phyloP scores from a whole-genome alignment of 345 rosid genomes.

The Rhizophora apiculata region DNA sequence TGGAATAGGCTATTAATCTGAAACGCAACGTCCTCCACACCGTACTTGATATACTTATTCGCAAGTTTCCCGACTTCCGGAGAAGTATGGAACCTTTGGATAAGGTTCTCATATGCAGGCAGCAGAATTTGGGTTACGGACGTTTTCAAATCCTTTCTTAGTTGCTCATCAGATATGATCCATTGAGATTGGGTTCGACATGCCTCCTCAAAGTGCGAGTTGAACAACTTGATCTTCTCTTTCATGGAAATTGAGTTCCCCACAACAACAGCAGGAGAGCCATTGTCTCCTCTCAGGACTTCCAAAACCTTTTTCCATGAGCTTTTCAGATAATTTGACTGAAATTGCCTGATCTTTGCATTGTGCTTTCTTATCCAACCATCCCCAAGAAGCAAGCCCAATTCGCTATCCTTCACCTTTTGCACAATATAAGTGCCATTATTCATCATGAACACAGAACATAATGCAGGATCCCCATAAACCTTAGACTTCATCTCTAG shows the following conservation, averaged over 20 bases:
- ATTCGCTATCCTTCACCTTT: conserved; percentile 71
- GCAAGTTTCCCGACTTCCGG: conserved; percentile 58
- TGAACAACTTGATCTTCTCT: conserved; percentile 62
- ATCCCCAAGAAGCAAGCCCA: conserved; percentile 70
- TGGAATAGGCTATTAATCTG: conserved; percentile 55
- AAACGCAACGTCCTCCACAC: conserved; percentile 51
- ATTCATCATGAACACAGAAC: conserved; percentile 75
- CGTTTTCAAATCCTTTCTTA: conserved; percentile 52
- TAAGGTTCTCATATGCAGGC: conserved; percentile 60
- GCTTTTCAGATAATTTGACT: conserved; percentile 52
- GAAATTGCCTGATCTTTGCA: conserved; percentile 64
- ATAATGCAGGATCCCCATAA: conserved; percentile 61
- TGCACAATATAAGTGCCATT: conserved; percentile 80
- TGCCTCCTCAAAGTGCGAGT: conserved; percentile 44
- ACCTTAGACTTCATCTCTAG: conserved; percentile 78
- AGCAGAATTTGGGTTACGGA: conserved; percentile 43
- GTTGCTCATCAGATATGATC: conserved; percentile 66
- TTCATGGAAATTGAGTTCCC: conserved; percentile 40
- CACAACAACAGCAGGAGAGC: conserved; percentile 29
- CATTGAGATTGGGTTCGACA: conserved; percentile 55
- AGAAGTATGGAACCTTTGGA: conserved; percentile 47
- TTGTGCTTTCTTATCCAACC: conserved; percentile 82
- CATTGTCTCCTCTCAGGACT: conserved; percentile 47
- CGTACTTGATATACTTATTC: conserved; percentile 39
- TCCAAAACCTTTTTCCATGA: conserved; percentile 71